A percentile compares a stretch with the other conserved stretches of the same genome.
Conservation (phyloP, 2,329 filamentous ascomycete species). For the Xylariaceae sp. region DNA sequence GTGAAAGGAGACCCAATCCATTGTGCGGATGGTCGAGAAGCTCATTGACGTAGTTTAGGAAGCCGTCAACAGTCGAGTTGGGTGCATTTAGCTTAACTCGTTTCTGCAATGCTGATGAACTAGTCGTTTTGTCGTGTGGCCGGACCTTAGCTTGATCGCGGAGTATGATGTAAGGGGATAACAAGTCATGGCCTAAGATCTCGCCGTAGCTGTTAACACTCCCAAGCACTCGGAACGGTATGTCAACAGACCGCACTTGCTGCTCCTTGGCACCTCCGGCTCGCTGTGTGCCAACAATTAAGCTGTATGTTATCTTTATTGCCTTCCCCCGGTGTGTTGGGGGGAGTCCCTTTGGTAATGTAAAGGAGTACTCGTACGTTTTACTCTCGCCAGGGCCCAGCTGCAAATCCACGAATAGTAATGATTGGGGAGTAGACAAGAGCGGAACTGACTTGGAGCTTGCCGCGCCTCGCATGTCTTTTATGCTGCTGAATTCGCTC, state of each 20-base stretch:
- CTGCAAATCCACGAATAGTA: constrained; percentile 88
- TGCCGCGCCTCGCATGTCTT: constrained; percentile 85
- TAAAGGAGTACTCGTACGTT: constrained; percentile 81
- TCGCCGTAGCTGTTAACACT: constrained; percentile 87
- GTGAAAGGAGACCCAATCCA: constrained; percentile 62
- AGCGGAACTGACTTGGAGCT: constrained; percentile 84
- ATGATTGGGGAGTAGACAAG: constrained; percentile 90
- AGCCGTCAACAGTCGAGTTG: constrained; percentile 53
- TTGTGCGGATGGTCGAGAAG: constrained; percentile 57
- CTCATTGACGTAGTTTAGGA: constrained; percentile 71
- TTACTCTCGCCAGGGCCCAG: constrained; percentile 83
- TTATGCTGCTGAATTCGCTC: constrained; percentile 84
- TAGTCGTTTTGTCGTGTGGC: constrained; percentile 38
- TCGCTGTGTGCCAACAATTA: constrained; percentile 87
- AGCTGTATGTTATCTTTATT: constrained; percentile 87
- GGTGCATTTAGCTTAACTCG: constrained; percentile 28
- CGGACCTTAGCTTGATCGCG: constrained; percentile 71
- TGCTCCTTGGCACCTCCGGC: constrained; percentile 72
- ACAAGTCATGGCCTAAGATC: constrained; percentile 86
- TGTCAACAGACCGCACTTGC: constrained; percentile 81
- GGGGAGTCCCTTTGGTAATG: constrained; percentile 79
- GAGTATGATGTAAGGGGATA: constrained; percentile 87
- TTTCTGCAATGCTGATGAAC: constrained; percentile 21
- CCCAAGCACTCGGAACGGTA: constrained; percentile 88
- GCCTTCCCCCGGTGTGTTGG: constrained; percentile 86